Evolutionary conservation across 1,284 basidiomycete species (phyloP).

Genomic region (Microbotryomycetes sp.): DNA sequence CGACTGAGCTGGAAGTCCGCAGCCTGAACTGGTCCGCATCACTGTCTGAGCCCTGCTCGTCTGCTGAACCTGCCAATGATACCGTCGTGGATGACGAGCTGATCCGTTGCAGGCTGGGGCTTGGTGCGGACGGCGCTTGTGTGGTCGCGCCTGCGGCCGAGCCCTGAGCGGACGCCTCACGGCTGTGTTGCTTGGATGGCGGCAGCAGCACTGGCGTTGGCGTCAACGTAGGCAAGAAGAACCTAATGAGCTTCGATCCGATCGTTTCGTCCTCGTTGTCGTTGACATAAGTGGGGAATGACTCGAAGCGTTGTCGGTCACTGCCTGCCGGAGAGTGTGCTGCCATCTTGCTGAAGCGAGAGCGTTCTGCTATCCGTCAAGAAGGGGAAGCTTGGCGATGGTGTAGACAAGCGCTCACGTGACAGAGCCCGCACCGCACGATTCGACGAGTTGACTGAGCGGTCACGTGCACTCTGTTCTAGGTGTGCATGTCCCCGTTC

Average conservation of each 20-base stretch:
- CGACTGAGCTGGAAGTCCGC: neutral
- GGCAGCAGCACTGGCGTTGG: neutral
- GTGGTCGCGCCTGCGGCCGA: too few relatives aligned
- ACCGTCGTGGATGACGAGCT: neutral
- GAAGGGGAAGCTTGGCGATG: too few relatives aligned
- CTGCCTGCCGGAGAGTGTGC: too few relatives aligned
- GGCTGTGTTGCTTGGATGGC: neutral
- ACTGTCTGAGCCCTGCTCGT: neutral
- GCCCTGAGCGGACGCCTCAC: neutral
- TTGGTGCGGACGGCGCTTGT: neutral
- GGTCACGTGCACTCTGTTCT: too few relatives aligned
- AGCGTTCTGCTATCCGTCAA: too few relatives aligned
- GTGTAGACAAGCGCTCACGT: too few relatives aligned
- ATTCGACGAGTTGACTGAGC: too few relatives aligned
- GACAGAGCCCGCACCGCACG: too few relatives aligned
- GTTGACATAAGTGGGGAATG: neutral
- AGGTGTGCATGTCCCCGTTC: too few relatives aligned
- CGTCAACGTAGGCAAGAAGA: neutral
- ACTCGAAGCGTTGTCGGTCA: too few relatives aligned
- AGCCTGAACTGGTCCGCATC: neutral
- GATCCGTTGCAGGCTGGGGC: neutral
- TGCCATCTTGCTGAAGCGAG: constrained; percentile 1
- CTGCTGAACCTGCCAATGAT: neutral
- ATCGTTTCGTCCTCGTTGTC: neutral
- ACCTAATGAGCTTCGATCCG: neutral